Evolutionary conservation across 2,329 filamentous ascomycete species (phyloP).

Genomic region (Colletotrichum orchidophilum): DNA sequence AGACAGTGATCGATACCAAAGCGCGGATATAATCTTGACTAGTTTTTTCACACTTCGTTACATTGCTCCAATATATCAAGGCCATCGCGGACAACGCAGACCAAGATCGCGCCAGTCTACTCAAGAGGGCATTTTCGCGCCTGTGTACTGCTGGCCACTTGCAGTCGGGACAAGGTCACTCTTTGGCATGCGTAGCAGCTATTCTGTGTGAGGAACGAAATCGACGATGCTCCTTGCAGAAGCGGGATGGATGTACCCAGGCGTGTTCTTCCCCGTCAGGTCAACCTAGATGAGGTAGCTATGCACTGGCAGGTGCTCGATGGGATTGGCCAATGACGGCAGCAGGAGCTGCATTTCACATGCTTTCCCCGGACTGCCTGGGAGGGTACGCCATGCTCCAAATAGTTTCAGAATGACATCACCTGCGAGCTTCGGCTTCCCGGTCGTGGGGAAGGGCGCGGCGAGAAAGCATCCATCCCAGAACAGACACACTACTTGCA

Average conservation of each 20-base stretch:
- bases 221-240: neutral
- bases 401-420: conserved; percentile 34
- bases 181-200: neutral
- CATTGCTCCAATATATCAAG: neutral
- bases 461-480: too few species aligned
- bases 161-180: neutral
- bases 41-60: neutral
- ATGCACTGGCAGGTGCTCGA: neutral
- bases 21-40: neutral
- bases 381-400: conserved; percentile 11
- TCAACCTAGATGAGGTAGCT: neutral
- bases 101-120: neutral
- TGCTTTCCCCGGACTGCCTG: conserved; percentile 28
- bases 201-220: neutral
- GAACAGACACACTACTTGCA: too few species aligned
- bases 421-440: conserved; percentile 26
- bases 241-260: neutral
- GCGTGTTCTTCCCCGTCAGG: neutral
- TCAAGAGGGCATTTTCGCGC: neutral
- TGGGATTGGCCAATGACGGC: conserved; percentile 24
- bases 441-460: neutral
- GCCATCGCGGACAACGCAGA: neutral
- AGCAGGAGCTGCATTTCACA: conserved; percentile 16
- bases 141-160: neutral
- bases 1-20: neutral